Evolutionary conservation across 768 basidiomycete species (phyloP).

Genomic region (Agaricus sinodeliciosus): DNA sequence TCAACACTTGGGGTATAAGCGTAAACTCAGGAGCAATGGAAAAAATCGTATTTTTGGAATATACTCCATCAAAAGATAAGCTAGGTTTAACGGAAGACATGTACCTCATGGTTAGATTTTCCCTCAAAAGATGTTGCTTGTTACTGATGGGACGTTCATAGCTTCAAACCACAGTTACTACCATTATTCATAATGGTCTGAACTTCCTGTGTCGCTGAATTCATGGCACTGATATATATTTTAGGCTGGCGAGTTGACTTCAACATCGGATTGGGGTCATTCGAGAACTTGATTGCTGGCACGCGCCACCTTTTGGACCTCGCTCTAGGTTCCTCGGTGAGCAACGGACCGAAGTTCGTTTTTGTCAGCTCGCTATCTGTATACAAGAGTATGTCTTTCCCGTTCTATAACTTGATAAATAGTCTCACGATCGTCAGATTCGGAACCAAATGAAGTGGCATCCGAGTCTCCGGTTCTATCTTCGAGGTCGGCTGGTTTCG

Average conservation of each 20-base stretch:
- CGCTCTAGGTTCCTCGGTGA: neutral
- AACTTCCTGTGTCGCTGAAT: neutral
- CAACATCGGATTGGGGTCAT: neutral
- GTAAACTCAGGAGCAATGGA: no score
- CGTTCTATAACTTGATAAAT: no score
- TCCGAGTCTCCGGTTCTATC: neutral
- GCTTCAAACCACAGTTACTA: constrained; percentile 6
- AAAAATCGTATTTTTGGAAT: neutral
- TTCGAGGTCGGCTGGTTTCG: neutral
- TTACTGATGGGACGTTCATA: constrained; percentile 9
- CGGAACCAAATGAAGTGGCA: neutral
- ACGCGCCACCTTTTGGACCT: neutral
- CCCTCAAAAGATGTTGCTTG: neutral
- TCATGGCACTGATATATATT: neutral
- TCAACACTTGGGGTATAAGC: neutral
- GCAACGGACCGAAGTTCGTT: neutral
- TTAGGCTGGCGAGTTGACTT: neutral
- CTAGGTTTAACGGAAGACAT: neutral
- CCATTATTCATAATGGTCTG: neutral
- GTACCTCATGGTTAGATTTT: neutral
- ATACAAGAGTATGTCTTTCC: neutral
- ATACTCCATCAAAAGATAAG: no score
- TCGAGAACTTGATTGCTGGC: neutral
- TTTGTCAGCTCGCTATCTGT: neutral
- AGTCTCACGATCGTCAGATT: neutral